phyloP scores from a whole-genome alignment of 2,329 filamentous ascomycete species.

The Drechslerella dactyloides region DNA sequence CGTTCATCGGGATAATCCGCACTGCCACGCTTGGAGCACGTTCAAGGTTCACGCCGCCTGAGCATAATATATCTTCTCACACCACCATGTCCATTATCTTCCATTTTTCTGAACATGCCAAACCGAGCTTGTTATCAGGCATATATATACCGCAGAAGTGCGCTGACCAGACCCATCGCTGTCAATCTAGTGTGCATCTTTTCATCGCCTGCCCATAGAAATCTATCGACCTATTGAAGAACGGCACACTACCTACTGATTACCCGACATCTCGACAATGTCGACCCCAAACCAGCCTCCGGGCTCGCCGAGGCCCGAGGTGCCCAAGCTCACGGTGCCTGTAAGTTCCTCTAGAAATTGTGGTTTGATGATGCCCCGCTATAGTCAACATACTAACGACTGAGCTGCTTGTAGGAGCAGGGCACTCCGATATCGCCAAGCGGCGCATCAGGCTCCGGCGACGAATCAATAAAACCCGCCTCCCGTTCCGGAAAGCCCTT shows the following conservation, averaged over 20 bases:
- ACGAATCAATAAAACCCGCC: conserved; percentile 39
- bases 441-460: conserved; percentile 18
- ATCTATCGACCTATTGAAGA: conserved; percentile 2
- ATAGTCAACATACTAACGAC: background rate
- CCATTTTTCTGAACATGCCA: background rate
- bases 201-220: conserved; percentile 22
- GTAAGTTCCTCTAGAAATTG: conserved; percentile 14
- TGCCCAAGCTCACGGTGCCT: conserved; percentile 39
- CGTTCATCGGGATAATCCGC: background rate
- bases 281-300: conserved; percentile 37
- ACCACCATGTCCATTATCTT: background rate
- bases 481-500: conserved; percentile 45
- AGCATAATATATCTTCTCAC: background rate
- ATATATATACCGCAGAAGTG: conserved; percentile 12
- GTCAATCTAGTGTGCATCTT: conserved; percentile 29
- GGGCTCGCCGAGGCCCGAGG: conserved; percentile 45
- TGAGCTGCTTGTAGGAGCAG: conserved; percentile 19
- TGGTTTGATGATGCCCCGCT: background rate
- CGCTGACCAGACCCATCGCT: conserved; percentile 38
- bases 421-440: conserved; percentile 33
- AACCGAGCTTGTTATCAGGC: background rate
- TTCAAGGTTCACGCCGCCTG: background rate
- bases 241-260: background rate
- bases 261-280: conserved; percentile 17
- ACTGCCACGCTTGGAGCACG: background rate